Evolutionary conservation across 139 green algal genomes (phyloP).

Genomic region (Bryopsis sp.): DNA sequence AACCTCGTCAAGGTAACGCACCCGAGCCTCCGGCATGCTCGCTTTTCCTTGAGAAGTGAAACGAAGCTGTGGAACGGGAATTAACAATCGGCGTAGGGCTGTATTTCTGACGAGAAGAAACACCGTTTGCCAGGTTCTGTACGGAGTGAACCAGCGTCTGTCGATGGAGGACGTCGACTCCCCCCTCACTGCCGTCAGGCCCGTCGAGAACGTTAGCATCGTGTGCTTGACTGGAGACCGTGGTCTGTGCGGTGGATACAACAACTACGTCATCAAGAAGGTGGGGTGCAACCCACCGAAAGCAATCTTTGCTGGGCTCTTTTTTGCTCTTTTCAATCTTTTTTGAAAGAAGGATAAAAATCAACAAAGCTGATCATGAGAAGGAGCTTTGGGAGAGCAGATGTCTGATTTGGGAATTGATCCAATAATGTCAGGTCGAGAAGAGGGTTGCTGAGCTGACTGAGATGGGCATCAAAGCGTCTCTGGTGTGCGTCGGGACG

Average conservation of each 20-base stretch:
- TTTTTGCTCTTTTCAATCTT: too few species aligned
- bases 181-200: conserved; percentile 79
- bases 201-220: conserved; percentile 90
- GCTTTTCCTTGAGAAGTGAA: too few species aligned
- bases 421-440: conserved; percentile 58
- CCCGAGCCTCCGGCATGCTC: background rate
- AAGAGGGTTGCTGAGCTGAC: conserved; percentile 71
- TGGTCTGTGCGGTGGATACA: conserved; percentile 98
- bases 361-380: too few species aligned
- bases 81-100: background rate
- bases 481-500: conserved; percentile 81
- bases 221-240: conserved; percentile 89
- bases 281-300: conserved; percentile 24
- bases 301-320: too few species aligned
- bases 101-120: too few species aligned
- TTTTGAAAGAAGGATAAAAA: too few species aligned
- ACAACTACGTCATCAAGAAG: conserved; percentile 93
- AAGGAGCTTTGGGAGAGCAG: too few species aligned
- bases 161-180: conserved; percentile 94
- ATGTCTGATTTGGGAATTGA: background rate
- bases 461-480: conserved; percentile 69
- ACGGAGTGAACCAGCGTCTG: conserved; percentile 94
- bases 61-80: background rate
- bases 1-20: conserved; percentile 92
- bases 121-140: conserved; percentile 67